Base-by-base conservation (phyloP, 805 yeast genomes). In the Candida germanica region DNA sequence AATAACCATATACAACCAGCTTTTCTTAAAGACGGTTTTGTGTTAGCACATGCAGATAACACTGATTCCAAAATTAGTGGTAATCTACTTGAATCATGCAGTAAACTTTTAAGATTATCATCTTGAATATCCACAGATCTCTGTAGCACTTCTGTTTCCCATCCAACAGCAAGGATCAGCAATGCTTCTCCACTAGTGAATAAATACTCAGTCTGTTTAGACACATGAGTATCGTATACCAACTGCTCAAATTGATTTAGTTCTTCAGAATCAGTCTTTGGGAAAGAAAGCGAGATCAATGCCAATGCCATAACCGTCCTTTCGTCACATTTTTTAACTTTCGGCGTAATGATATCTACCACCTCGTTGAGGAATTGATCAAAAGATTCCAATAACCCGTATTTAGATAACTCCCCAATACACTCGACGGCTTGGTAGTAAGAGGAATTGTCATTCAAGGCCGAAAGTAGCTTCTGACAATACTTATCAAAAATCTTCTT, bases 181-280 rank as follows among this genome's bases (percentile, higher is more conserved):
- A 89, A 59, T 0, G 95, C 88, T 53, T 91, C 98, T 35, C 98
- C 97, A 31, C 81, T 72, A 0, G 87, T 71, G 46, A 91, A 87
- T 14, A 83, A 59, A 33, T 68, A 75, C 42, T 91, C 97, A n/a
- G 78, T 66, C 42, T 84, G 87, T 43, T 83, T 87, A 0, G 87
- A 73, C 4, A 53, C 55, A 52, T 83, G 80, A 0, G 84, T 70
- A 3, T 75, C 80, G 47, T 70, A 79, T 1, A 87, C 49, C 1
- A 58, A 46, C 6, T 65, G 53, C 29, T 81, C 74, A 37, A 64
- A 66, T 1, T 64, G 53, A 8, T 48, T 44, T 12, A 63, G 55
- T 3, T 36, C 46, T 6, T 36, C 45, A 2, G 47, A 49, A 0
- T 51, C 42, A 2, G 20, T 31, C 6, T 38, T 34, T 7, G 20